Conservation (phyloP, 2,329 filamentous ascomycete genomes). For the Zymoseptoria passerinii region DNA sequence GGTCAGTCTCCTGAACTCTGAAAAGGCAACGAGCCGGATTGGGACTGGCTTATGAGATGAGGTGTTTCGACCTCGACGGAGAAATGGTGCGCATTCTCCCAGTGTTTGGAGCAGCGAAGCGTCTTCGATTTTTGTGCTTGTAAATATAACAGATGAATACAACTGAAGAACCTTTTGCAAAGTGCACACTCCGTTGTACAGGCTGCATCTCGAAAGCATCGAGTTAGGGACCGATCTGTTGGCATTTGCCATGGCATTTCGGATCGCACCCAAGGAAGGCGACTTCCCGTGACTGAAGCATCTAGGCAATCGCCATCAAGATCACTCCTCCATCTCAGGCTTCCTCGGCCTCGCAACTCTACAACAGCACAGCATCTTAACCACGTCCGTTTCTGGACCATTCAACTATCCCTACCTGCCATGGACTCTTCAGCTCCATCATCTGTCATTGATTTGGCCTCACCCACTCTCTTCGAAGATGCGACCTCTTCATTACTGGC, state of each 20-base stretch:
- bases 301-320: background rate
- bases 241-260: too few relatives aligned
- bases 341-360: background rate
- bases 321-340: background rate
- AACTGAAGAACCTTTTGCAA: background rate
- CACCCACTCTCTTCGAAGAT: background rate
- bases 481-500: background rate
- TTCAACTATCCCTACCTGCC: background rate
- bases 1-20: background rate
- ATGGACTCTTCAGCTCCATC: background rate
- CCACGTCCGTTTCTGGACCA: background rate
- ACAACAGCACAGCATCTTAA: background rate
- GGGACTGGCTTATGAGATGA: background rate
- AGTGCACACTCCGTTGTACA: background rate
- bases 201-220: background rate
- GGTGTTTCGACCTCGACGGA: background rate
- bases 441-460: background rate
- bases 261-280: too few relatives aligned
- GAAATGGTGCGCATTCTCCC: background rate
- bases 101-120: background rate
- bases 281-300: too few relatives aligned
- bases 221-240: too few relatives aligned
- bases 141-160: background rate
- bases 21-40: background rate
- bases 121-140: background rate